Conservation (phyloP, 495 filamentous ascomycete genomes). For the Neurospora hispaniola region DNA sequence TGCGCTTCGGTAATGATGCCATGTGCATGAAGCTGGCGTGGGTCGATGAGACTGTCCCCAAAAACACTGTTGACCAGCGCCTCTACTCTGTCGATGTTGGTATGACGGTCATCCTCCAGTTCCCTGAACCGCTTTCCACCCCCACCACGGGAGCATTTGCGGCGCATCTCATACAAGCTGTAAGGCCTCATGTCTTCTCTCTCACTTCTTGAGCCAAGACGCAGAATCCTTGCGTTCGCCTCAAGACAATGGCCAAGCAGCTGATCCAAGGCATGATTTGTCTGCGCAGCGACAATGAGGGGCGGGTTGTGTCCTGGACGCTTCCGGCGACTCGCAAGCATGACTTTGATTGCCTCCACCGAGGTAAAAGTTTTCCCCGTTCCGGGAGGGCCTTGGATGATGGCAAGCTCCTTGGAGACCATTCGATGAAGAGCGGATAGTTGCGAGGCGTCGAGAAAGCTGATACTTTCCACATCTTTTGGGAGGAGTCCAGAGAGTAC, state of each 20-base stretch:
- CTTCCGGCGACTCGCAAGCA: conserved; percentile 44
- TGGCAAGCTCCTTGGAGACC: conserved; percentile 59
- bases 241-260: conserved; percentile 55
- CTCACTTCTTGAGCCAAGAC: conserved; percentile 65
- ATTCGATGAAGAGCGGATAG: conserved; percentile 56
- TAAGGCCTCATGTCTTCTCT: conserved; percentile 53
- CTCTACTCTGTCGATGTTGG: conserved; percentile 27
- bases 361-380: conserved; percentile 84
- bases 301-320: conserved; percentile 14
- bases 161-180: conserved; percentile 54
- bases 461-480: conserved; percentile 20
- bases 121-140: conserved; percentile 2
- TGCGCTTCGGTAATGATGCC: conserved; percentile 53
- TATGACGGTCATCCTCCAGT: background rate
- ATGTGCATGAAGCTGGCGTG: conserved; percentile 33
- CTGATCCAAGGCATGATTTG: conserved; percentile 91
- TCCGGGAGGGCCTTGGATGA: conserved; percentile 86
- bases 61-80: conserved; percentile 40
- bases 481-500: conserved; percentile 32
- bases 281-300: conserved; percentile 73
- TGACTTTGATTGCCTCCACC: conserved; percentile 54
- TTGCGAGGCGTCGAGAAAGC: conserved; percentile 59
- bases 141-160: conserved; percentile 3
- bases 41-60: conserved; percentile 36
- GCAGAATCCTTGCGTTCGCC: conserved; percentile 58